Evolutionary conservation across 2,329 filamentous ascomycete genomes (phyloP), one percentile per base, ranked within the genome.

Genomic region (Claviceps africana): DNA sequence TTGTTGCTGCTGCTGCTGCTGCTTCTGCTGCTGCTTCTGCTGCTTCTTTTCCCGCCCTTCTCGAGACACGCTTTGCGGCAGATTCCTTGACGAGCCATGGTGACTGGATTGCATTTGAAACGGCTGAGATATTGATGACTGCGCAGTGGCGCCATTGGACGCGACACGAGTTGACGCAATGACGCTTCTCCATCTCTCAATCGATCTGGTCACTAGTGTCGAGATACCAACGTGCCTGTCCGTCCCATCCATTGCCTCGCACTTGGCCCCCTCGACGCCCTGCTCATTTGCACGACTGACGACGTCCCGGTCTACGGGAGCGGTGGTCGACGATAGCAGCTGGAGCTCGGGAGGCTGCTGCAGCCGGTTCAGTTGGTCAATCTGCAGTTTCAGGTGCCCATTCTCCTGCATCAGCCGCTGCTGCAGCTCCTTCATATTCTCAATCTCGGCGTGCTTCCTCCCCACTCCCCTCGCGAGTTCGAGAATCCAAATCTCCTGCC

Each of bases 311-410:
- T 76, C 73, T 47, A 82, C 62, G 2, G 74, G 73, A 2, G 80
- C 64, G 0, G 75, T 79, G 7, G 70, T 65, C 0, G 80, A 78
- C 0, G 74, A 66, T 6, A 72, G 60, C 25, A 79, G 65, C 55
- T 72, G 77, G 60, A 77, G 82, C 60, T 83, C 80, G 22, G 74
- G 72, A 0, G 79, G 79, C 55, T 82, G 78, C 58, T 82, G 78
- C 17, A 78, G 62, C 8, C 74, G 73, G 58, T 75, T 78, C 25
- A 83, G 63, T 43, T 81, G 75, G 49, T 81, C 78, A 49, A 83
- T 71, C 59, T 83, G 79, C 6, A 67, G 63, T 58, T 75, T 79
- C 50, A 83, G 67, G 57, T 77, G 77, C 19, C 71, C 62, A 40
- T 74, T 76, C 58, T 83, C 78, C 60, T 83, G 80, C 55, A 72